A percentile compares a stretch with the other conserved stretches of the same genome.
Evolutionary conservation across 2,329 filamentous ascomycete genomes (phyloP).

Genomic region (Verticillium nubilum): DNA sequence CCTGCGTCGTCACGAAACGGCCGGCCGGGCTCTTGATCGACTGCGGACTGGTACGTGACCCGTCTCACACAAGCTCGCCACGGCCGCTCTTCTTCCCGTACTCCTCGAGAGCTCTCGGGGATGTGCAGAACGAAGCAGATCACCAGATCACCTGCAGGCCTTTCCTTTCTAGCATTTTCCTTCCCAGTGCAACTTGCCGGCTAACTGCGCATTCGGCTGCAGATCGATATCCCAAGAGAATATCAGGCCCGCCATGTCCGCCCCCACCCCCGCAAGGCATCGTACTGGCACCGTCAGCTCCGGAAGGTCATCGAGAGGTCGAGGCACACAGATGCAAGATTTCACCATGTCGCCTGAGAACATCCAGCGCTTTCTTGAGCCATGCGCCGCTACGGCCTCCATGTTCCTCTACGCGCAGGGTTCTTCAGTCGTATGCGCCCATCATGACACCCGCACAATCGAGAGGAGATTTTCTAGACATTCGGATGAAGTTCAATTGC

Average conservation of each 20-base stretch:
- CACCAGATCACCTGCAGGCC: slow-evolving; percentile 1
- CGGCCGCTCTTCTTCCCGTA: slow-evolving; percentile 4
- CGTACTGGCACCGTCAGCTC: slow-evolving; percentile 55
- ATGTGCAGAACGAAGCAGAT: slow-evolving; percentile 11
- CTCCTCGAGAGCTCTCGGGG: neutral
- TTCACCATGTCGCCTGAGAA: slow-evolving; percentile 46
- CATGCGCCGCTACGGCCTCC: slow-evolving; percentile 84
- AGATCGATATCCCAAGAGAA: slow-evolving; percentile 18
- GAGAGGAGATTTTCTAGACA: slow-evolving; percentile 83
- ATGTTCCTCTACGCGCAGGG: slow-evolving; percentile 88
- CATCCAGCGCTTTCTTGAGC: slow-evolving; percentile 62
- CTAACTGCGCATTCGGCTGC: slow-evolving; percentile 17
- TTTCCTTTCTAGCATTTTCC: slow-evolving; percentile 12
- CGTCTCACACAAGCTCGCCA: slow-evolving; percentile 26
- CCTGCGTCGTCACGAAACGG: slow-evolving; percentile 14
- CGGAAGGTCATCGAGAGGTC: slow-evolving; percentile 46
- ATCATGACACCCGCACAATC: slow-evolving; percentile 87
- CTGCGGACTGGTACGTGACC: slow-evolving; percentile 34
- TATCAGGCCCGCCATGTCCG: slow-evolving; percentile 51
- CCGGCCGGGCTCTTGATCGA: slow-evolving; percentile 9
- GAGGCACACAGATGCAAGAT: slow-evolving; percentile 41
- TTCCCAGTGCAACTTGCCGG: slow-evolving; percentile 17
- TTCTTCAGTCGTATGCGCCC: slow-evolving; percentile 75
- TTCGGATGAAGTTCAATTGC: slow-evolving; percentile 73
- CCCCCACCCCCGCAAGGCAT: slow-evolving; percentile 49